phyloP scores from a whole-genome alignment of 2,329 filamentous ascomycete genomes.

The Stagonosporopsis vannaccii region DNA sequence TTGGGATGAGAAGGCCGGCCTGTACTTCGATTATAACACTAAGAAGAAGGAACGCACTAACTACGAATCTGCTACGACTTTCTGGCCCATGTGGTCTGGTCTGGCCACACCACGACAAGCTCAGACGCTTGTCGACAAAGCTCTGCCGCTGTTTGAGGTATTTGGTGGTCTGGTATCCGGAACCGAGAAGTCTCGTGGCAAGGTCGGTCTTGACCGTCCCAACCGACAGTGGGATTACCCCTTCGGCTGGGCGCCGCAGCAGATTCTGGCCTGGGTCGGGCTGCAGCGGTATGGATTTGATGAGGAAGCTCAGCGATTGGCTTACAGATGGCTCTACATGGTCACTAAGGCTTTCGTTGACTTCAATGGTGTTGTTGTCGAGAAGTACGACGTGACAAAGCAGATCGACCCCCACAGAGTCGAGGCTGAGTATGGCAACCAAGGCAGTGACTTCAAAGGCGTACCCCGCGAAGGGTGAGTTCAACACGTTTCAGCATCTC shows the following conservation, averaged over 20 bases:
- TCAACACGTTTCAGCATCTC: background rate
- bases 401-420: conserved; percentile 91
- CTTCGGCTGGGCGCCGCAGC: conserved; percentile 97
- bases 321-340: conserved; percentile 98
- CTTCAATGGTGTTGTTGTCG: conserved; percentile 96
- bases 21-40: conserved; percentile 98
- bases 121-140: conserved; percentile 78
- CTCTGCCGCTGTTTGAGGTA: conserved; percentile 85
- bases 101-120: conserved; percentile 86
- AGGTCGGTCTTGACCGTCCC: conserved; percentile 79
- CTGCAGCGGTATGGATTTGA: conserved; percentile 90
- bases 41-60: conserved; percentile 78
- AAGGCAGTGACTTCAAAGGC: conserved; percentile 93
- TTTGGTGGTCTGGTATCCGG: conserved; percentile 88
- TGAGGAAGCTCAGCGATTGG: conserved; percentile 85
- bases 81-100: conserved; percentile 98
- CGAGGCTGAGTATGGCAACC: conserved; percentile 97
- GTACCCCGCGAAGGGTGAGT: conserved; percentile 94
- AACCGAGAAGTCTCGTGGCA: conserved; percentile 86
- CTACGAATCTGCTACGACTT: conserved; percentile 92
- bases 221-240: conserved; percentile 99
- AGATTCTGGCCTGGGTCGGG: conserved; percentile 97
- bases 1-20: conserved; percentile 90
- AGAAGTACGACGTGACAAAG: conserved; percentile 97
- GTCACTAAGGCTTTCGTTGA: conserved; percentile 98